A percentile compares a stretch with the other conserved stretches of the same genome.
Conservation (phyloP, 2,329 filamentous ascomycete genomes). For the Pyrenochaeta sp. region DNA sequence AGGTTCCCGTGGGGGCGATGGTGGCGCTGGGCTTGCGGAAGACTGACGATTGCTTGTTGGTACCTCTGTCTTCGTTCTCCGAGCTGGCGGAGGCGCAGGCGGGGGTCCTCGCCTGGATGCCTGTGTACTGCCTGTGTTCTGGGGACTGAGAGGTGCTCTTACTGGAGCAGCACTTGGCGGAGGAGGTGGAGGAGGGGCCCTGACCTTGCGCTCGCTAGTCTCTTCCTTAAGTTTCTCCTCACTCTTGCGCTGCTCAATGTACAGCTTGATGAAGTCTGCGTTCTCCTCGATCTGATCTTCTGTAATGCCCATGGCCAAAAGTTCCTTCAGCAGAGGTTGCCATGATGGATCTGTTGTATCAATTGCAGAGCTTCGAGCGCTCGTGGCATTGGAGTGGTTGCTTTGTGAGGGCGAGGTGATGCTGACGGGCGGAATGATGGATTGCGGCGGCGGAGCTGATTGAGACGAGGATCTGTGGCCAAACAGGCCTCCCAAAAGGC, state of each 20-base stretch:
- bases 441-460: slow-evolving; percentile 53
- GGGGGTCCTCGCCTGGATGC: slow-evolving; percentile 67
- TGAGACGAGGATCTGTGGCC: slow-evolving; percentile 58
- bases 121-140: slow-evolving; percentile 63
- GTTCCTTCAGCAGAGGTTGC: slow-evolving; percentile 67
- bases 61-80: slow-evolving; percentile 54
- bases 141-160: slow-evolving; percentile 64
- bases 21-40: slow-evolving; percentile 65
- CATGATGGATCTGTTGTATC: slow-evolving; percentile 70
- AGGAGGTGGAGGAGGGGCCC: slow-evolving; percentile 70
- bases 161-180: slow-evolving; percentile 58
- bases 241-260: slow-evolving; percentile 70
- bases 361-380: slow-evolving; percentile 57
- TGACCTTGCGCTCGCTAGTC: slow-evolving; percentile 59
- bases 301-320: slow-evolving; percentile 71
- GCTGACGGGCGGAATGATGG: slow-evolving; percentile 58
- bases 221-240: slow-evolving; percentile 57
- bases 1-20: slow-evolving; percentile 75
- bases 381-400: slow-evolving; percentile 46
- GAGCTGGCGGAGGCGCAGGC: slow-evolving; percentile 65
- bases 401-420: slow-evolving; percentile 50
- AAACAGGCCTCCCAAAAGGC: slow-evolving; percentile 62
- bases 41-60: slow-evolving; percentile 49
- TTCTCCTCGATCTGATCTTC: slow-evolving; percentile 74
- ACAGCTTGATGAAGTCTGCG: slow-evolving; percentile 73